Evolutionary conservation across 2,329 filamentous ascomycete genomes (phyloP).

Genomic region (Diaporthe citri): DNA sequence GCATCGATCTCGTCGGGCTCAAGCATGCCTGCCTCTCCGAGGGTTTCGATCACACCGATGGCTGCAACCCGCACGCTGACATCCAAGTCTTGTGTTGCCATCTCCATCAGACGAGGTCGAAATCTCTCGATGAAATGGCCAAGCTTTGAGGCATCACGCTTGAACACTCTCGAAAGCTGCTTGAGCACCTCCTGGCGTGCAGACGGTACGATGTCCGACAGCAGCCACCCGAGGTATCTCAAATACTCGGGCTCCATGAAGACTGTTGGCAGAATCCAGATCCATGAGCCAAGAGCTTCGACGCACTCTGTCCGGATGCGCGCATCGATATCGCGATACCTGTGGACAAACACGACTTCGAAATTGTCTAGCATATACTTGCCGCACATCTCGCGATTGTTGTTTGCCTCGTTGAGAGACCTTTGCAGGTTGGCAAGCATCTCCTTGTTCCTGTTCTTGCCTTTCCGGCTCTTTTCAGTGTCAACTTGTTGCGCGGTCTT

Average conservation of each 20-base stretch:
- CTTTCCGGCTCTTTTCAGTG: slow-evolving; percentile 77
- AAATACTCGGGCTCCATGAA: slow-evolving; percentile 94
- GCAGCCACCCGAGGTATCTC: slow-evolving; percentile 94
- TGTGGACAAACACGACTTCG: slow-evolving; percentile 92
- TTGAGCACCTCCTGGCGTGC: slow-evolving; percentile 89
- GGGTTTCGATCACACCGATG: slow-evolving; percentile 83
- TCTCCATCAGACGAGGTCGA: slow-evolving; percentile 87
- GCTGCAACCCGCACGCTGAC: slow-evolving; percentile 82
- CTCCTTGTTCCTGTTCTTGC: slow-evolving; percentile 79
- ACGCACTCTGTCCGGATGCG: slow-evolving; percentile 91
- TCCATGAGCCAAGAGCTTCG: slow-evolving; percentile 89
- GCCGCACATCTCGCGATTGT: slow-evolving; percentile 77
- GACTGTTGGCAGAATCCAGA: slow-evolving; percentile 83
- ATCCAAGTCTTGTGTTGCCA: slow-evolving; percentile 89
- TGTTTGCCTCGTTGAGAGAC: slow-evolving; percentile 77
- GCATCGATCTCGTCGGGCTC: slow-evolving; percentile 93
- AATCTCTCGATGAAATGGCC: slow-evolving; percentile 96
- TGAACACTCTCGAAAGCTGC: slow-evolving; percentile 84
- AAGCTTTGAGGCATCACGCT: slow-evolving; percentile 83
- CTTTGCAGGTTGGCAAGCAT: slow-evolving; percentile 80
- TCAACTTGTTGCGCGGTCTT: slow-evolving; percentile 85
- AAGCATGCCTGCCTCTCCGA: slow-evolving; percentile 86
- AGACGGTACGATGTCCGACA: slow-evolving; percentile 82
- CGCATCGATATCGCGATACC: slow-evolving; percentile 93
- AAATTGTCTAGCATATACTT: slow-evolving; percentile 86